Evolutionary conservation across 208 protist species (phyloP), one percentile per base, ranked within the genome.

Genomic region (Acanthamoeba castellanii): DNA sequence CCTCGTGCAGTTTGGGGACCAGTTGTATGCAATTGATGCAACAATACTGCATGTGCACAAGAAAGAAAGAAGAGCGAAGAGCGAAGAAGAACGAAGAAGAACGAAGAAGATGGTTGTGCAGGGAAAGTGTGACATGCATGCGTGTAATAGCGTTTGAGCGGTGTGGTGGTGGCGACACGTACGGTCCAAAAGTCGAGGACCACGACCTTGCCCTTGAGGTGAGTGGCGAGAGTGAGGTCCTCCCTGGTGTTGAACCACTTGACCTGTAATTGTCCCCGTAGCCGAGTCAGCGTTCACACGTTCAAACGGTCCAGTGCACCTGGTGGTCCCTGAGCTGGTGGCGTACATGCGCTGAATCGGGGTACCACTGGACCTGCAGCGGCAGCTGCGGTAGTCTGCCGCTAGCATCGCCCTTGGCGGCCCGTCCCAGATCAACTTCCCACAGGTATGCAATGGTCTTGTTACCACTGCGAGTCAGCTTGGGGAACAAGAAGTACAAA

Each of bases 201-300:
- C 61, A 70, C 61, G 27, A 70, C 3, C 61, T 70, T 70, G 61
- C 61, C 61, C 61, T 70, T 70, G 61, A 70, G 61, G 13, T 70
- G 61, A 0, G 18, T 30, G 61, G 18, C 27, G 61, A 70, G 61
- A 27, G 61, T 70, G 61, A 70, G 61, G 61, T 70, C 61, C 61
- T 70, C 61, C 27, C 61, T 70, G 18, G 61, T 70, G 61, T 70
- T 70, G 61, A 70, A 30, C 61, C 61, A 70, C n/a, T 70, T 70
- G 61, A 70, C 61, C 61, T 70, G n/a, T 1, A 61, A 61, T 45
- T 3, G 1, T 9, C 1, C 42, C 1, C 42, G 42, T 9, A 2
- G 42, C 42, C 42, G 42, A 45, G 42, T 70, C 61, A 70, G 18
- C 34, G 61, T 70, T 66, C 59, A 66, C n/a, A n/a, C n/a, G n/a